These are phyloP conservation scores for Chlorella ohadii DNA, from an alignment of 139 green algal genomes.

Conservation along the genomic window DNA sequence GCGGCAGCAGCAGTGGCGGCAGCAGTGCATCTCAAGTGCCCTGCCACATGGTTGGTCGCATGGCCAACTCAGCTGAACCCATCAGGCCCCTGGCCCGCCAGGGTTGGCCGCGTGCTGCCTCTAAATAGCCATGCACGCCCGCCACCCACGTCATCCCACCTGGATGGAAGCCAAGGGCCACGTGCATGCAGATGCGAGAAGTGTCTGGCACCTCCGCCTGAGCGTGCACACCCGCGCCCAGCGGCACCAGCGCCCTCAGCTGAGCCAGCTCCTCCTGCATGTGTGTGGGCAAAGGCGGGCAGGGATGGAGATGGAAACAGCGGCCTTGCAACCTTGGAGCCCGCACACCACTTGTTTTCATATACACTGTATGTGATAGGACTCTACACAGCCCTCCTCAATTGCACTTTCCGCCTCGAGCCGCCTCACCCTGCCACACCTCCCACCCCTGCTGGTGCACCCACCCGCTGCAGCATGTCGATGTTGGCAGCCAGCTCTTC, in stretches of 20 bases:
- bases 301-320: too few species aligned
- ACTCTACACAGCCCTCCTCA: too few species aligned
- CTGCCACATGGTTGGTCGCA: too few species aligned
- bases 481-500: slow-evolving; percentile 3
- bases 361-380: too few species aligned
- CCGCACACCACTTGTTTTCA: too few species aligned
- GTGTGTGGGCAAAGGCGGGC: neutral
- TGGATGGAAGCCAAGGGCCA: slow-evolving; percentile 9
- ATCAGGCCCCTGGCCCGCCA: too few species aligned
- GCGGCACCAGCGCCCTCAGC: slow-evolving; percentile 5
- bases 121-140: neutral
- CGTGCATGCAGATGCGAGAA: slow-evolving; percentile 4
- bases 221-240: slow-evolving; percentile 4
- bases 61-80: too few species aligned
- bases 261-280: neutral
- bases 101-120: too few species aligned
- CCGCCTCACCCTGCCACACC: neutral
- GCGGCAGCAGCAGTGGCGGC: too few species aligned
- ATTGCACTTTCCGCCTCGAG: neutral
- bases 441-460: neutral
- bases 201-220: neutral
- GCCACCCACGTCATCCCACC: neutral
- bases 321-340: too few species aligned
- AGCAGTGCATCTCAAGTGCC: too few species aligned
- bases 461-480: slow-evolving; percentile 14